Conservation (phyloP, 164 flowering plant genomes). For the Kalanchoe fedtschenkoi region DNA sequence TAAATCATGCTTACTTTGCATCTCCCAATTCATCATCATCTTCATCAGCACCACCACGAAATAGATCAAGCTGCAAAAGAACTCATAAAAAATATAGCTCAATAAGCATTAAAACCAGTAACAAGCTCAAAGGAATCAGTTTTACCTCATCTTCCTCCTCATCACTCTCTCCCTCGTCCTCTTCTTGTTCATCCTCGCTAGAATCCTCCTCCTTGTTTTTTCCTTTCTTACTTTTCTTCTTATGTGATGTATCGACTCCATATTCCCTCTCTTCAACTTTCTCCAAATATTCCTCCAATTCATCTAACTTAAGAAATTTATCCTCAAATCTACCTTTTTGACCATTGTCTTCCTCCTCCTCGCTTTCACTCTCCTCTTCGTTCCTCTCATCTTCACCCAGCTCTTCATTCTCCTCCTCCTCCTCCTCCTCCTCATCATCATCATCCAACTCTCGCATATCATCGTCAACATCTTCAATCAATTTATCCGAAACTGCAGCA, state of each 20-base stretch:
- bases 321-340: slow-evolving; percentile 50
- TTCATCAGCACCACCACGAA: background rate
- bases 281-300: slow-evolving; percentile 58
- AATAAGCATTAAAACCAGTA: background rate
- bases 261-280: slow-evolving; percentile 59
- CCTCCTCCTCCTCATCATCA: background rate
- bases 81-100: background rate
- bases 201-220: slow-evolving; percentile 32
- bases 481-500: no score
- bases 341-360: slow-evolving; percentile 15
- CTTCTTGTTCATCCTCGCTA: slow-evolving; percentile 21
- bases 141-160: slow-evolving; percentile 9
- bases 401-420: slow-evolving; percentile 9
- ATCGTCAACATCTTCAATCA: background rate
- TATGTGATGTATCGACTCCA: slow-evolving; percentile 27
- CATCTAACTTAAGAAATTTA: slow-evolving; percentile 62
- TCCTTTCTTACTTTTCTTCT: slow-evolving; percentile 13
- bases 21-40: background rate
- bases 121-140: background rate
- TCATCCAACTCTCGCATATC: background rate
- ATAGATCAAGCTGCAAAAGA: background rate
- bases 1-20: background rate
- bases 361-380: slow-evolving; percentile 24
- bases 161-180: slow-evolving; percentile 10
- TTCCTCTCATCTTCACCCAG: slow-evolving; percentile 13